Conservation (phyloP, 805 yeast species). For the Saccharomycopsis selenospora region DNA sequence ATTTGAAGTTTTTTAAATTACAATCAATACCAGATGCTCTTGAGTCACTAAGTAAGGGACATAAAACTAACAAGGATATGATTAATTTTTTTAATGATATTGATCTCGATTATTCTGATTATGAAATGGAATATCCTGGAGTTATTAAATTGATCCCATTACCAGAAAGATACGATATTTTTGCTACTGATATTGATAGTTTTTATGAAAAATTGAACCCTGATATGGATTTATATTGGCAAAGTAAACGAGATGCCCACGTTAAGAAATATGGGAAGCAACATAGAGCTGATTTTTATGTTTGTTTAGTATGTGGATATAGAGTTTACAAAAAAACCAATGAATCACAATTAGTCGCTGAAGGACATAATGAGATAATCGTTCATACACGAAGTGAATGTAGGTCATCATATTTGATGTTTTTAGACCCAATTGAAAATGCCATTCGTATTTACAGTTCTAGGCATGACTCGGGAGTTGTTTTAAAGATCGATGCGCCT, state of each 20-base stretch:
- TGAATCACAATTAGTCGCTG: constrained; percentile 5
- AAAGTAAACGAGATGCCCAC: background rate
- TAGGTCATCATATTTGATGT: constrained; percentile 6
- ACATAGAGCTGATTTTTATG: constrained; percentile 35
- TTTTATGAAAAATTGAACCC: background rate
- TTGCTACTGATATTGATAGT: constrained; percentile 28
- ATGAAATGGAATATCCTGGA: constrained; percentile 46
- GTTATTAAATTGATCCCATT: constrained; percentile 44
- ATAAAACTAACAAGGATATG: too few species aligned
- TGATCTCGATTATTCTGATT: too few species aligned
- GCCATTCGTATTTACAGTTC: constrained; percentile 28
- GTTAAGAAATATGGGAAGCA: background rate
- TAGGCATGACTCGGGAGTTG: constrained; percentile 22
- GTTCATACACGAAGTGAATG: constrained; percentile 17
- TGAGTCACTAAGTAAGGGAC: too few species aligned
- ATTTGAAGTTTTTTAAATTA: constrained; percentile 11
- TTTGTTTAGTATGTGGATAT: constrained; percentile 41
- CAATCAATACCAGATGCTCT: too few species aligned
- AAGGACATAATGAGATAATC: constrained; percentile 20
- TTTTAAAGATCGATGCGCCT: constrained; percentile 49
- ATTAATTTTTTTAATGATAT: too few species aligned
- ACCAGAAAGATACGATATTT: constrained; percentile 39
- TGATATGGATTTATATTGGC: background rate
- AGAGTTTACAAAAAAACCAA: constrained; percentile 29
- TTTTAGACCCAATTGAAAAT: constrained; percentile 21